Base-by-base conservation (phyloP, 768 basidiomycete species). In the Lyophyllum semitale region DNA sequence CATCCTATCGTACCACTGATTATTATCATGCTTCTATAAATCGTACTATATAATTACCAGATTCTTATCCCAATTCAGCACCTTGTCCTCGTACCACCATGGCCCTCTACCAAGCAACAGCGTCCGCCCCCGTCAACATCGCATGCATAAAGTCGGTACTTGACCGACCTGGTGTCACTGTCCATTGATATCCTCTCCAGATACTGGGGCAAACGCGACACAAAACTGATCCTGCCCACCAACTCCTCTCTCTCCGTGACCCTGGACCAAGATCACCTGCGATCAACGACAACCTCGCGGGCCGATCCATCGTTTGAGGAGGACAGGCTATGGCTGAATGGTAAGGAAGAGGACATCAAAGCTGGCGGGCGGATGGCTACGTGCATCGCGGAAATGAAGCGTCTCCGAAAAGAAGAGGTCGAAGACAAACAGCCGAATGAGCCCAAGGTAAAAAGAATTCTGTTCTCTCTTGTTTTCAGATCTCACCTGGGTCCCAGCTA, bases 151-250 rank as follows among this genome's bases (percentile, higher is more conserved):
- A 98, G 95, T 95, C 55, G 65, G 71, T 58, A 51, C 22, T 26
- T 60, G 40, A 59, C 40, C 37, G 23, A n/a, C 17, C 27, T 33
- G 40, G 41, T 50, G 27, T 35, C n/a, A 50, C 29, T 37, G 25
- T 8, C 23, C 18, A 43, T 61, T 55, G 33, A 59, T 56, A 18
- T 32, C 33, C 12, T 53, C n/a, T 25, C 7, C 53, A 95, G 91
- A 71, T 98, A 98, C 80, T 99, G 97, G 97, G 97, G 97, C 60
- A 99, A 99, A 74, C 91, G 97, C 58, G 91, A 98, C 73, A 95
- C 93, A 3, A 83, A 87, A 63, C 85, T 98, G 59, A 98, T 98
- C 69, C 79, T 99, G 54, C 97, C 97, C 41, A 98, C 95, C 59
- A 99, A 99, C 75, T 93, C 94, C 0, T 98, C 96, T 9, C 84